Base-by-base conservation (phyloP, 805 yeast genomes). In the Zygotorulaspora florentina region DNA sequence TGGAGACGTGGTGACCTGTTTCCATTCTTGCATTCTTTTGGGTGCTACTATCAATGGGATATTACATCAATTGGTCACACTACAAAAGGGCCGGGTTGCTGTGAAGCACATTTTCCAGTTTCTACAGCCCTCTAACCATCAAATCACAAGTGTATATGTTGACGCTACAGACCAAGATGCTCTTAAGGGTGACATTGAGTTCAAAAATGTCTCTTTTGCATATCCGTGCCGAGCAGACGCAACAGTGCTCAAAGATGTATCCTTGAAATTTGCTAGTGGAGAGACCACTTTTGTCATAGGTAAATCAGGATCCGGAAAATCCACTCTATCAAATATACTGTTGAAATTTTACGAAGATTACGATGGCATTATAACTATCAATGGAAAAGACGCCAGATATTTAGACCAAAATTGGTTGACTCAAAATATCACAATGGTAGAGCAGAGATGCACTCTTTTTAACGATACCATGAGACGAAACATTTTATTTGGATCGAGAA, bases 271-370 rank as follows among this genome's bases (percentile, higher is more conserved):
- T 29, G 63, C 69, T 1, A 62, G 76, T 0, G 72, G 76, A 1
- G 53, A 66, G 27, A 58, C 77, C 6, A 79, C 83, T 1, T 91
- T 79, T 55, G 65, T 93, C 3, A 77, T 93, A 35, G 99, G 99
- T 1, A 73, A 75, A 49, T 89, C 97, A 0, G 99, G 99, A 0
- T 82, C 90, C 0, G 99, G 99, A 0, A 93, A 93, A 62, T 91
- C 98, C 0, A 85, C 98, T 0, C 50, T 93, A 2, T 76, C 84
- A 0, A 75, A 75, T 30, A 61, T 93, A 2, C 55, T 93, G 1
- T 61, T 85, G 44, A 76, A 76, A 23, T 73, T 87, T 18, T 88
- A 90, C 55, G 50, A 61, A 0, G 66, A 72, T 0, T 53, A 64
- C 3, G 45, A 61, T 0, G 99, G 99, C 0, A 45, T 57, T 1